These are phyloP conservation scores for Medicago lupulina DNA, from an alignment of 306 rosid genomes.

Conservation along the genomic window DNA sequence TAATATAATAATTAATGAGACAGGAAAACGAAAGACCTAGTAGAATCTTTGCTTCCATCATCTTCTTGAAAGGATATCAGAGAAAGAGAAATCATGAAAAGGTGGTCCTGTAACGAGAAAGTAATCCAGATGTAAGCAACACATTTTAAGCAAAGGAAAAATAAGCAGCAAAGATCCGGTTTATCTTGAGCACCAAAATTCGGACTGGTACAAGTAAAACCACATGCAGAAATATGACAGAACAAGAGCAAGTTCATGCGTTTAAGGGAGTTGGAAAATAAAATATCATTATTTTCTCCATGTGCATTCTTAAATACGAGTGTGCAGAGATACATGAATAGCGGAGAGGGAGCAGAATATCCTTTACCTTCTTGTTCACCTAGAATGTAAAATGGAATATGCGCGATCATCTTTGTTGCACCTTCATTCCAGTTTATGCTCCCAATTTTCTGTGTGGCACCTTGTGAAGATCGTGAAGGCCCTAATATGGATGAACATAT, in stretches of 20 bases:
- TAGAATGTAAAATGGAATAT: constrained; percentile 88
- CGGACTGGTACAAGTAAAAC: constrained; percentile 18
- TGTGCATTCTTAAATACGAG: not conserved
- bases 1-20: constrained; percentile 6
- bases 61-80: constrained; percentile 73
- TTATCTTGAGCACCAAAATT: constrained; percentile 21
- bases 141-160: not conserved
- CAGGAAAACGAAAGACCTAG: constrained; percentile 2
- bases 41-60: constrained; percentile 40
- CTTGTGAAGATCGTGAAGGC: constrained; percentile 71
- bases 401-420: constrained; percentile 82
- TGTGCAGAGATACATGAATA: constrained; percentile 7
- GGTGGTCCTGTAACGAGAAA: constrained; percentile 78
- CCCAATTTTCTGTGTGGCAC: constrained; percentile 67
- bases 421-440: constrained; percentile 87
- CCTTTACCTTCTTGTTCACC: constrained; percentile 78
- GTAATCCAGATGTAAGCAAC: constrained; percentile 23
- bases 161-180: constrained; percentile 2
- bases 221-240: constrained; percentile 14
- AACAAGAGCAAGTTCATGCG: not conserved
- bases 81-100: constrained; percentile 82
- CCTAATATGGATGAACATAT: constrained; percentile 87
- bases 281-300: constrained; percentile 25
- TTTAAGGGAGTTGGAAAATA: constrained; percentile 13
- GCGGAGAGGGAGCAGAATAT: constrained; percentile 22